Conservation (phyloP, 73 alveolate genomes). For the Paramecium octaurelia region DNA sequence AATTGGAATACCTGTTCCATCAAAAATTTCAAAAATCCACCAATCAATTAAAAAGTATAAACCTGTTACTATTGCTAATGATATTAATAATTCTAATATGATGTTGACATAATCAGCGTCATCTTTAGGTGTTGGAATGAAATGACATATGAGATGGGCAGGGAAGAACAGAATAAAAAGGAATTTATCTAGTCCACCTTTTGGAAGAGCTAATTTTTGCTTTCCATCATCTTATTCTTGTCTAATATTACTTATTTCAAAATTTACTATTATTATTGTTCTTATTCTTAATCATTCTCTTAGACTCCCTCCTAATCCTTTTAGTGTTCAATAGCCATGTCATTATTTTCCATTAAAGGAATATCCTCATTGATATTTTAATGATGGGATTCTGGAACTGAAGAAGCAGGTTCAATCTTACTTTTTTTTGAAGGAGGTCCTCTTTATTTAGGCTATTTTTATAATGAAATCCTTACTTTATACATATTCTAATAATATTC, state of each 20-base stretch:
- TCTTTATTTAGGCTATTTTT: slow-evolving; percentile 1
- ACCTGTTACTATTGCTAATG: background rate
- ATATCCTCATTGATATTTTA: background rate
- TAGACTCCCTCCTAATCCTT: background rate
- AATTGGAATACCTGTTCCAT: slow-evolving; percentile 10
- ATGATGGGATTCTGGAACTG: background rate
- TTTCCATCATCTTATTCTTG: background rate
- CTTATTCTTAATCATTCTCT: background rate
- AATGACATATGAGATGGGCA: background rate
- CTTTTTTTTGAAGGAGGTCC: background rate
- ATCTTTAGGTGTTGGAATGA: background rate
- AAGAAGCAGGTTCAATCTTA: background rate
- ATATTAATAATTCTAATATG: background rate
- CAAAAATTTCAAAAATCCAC: slow-evolving; percentile 16
- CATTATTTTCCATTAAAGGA: background rate
- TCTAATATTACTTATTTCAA: background rate
- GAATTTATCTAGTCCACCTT: background rate
- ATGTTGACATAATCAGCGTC: background rate
- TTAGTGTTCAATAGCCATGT: background rate
- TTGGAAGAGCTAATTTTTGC: background rate
- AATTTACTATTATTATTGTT: background rate
- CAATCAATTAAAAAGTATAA: slow-evolving; percentile 18
- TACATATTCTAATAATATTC: slow-evolving; percentile 6
- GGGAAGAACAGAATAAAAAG: slow-evolving; percentile 12
- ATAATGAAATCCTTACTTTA: background rate